These are phyloP conservation scores for Tulasnella sp. DNA, from an alignment of 768 basidiomycete genomes.

Conservation along the genomic window DNA sequence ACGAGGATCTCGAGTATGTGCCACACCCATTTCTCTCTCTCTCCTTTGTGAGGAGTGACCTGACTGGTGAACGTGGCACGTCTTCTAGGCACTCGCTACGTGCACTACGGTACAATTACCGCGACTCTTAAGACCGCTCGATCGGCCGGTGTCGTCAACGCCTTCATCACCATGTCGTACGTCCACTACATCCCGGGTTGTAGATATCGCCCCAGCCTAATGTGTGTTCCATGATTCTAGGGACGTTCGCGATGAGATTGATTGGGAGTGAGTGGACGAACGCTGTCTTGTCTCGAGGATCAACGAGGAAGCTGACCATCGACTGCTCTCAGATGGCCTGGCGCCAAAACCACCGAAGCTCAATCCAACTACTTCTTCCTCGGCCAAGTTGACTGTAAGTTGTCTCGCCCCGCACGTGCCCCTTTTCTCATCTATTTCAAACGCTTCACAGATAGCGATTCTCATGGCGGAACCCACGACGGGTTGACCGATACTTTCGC, in stretches of 20 bases:
- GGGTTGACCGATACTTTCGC: constrained; percentile 59
- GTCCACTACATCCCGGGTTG: constrained; percentile 48
- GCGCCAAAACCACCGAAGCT: constrained; percentile 51
- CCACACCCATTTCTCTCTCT: background rate
- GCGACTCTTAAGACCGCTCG: constrained; percentile 56
- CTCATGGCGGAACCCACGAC: constrained; percentile 17
- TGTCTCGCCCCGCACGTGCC: too few species aligned
- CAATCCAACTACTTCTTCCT: constrained; percentile 76
- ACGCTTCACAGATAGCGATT: constrained; percentile 6
- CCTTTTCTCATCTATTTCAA: too few species aligned
- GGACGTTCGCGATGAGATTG: constrained; percentile 55
- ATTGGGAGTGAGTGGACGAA: constrained; percentile 61
- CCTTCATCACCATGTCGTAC: constrained; percentile 72
- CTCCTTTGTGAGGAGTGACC: too few species aligned
- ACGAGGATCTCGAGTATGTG: constrained; percentile 54
- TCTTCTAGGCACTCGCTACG: constrained; percentile 59
- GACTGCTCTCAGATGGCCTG: constrained; percentile 30
- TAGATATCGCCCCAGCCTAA: background rate
- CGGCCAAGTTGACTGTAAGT: constrained; percentile 24
- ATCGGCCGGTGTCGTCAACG: constrained; percentile 16
- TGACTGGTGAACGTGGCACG: background rate
- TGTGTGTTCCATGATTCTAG: background rate
- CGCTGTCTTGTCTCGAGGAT: constrained; percentile 5
- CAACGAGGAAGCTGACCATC: background rate
- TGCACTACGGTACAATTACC: constrained; percentile 76